phyloP scores from a whole-genome alignment of 352 stramenopile genomes.

The Blastocystis sp. region DNA sequence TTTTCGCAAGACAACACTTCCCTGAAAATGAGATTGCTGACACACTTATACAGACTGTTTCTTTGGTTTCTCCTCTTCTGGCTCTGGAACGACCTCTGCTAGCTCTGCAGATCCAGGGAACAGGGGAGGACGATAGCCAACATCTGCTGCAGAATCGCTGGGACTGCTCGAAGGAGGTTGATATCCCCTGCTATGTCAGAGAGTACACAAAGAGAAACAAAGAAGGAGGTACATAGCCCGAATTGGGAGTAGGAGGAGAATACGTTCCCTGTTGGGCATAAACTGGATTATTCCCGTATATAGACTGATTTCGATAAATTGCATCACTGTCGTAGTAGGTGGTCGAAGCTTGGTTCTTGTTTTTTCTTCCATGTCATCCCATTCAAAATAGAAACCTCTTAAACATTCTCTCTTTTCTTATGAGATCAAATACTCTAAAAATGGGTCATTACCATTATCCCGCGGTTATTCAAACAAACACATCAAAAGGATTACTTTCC shows the following conservation, averaged over 20 bases:
- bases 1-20: neutral
- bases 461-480: conserved; percentile 23
- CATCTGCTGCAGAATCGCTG: neutral
- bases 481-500: neutral
- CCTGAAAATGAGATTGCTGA: neutral
- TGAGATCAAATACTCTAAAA: neutral
- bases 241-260: neutral
- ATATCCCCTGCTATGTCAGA: neutral
- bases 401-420: neutral
- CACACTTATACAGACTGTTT: neutral
- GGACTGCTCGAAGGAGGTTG: neutral
- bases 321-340: conserved; percentile 27
- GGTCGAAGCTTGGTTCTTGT: neutral
- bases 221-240: neutral
- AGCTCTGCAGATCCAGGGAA: conserved; percentile 31
- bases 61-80: neutral
- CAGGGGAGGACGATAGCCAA: conserved; percentile 41
- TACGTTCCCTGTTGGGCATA: neutral
- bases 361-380: neutral
- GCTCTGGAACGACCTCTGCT: neutral
- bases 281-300: neutral
- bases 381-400: neutral
- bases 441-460: neutral
- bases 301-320: conserved; percentile 32
- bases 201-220: neutral